Conservation (phyloP, 2,329 filamentous ascomycete species). For the Fusarium sp. region DNA sequence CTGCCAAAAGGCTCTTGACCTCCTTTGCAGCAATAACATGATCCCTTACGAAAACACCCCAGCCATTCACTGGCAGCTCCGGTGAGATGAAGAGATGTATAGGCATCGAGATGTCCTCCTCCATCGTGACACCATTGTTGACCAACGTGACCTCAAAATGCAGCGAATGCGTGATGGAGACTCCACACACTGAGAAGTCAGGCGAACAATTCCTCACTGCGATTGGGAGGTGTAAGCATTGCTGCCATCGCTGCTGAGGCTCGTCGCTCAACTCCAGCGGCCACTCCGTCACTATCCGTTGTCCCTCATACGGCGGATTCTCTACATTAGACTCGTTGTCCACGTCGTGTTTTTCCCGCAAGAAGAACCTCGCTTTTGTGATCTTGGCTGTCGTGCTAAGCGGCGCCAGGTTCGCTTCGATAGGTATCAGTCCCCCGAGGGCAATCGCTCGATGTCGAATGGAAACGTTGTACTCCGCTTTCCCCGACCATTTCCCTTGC, state of each 20-base stretch:
- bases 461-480: background rate
- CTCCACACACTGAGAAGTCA: background rate
- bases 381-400: background rate
- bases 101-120: constrained; percentile 1
- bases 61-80: background rate
- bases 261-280: background rate
- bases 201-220: background rate
- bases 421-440: background rate
- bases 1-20: background rate
- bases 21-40: background rate
- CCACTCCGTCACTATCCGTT: constrained; percentile 1
- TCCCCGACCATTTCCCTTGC: background rate
- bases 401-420: background rate
- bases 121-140: background rate
- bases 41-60: background rate
- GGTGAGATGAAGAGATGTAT: constrained; percentile 7
- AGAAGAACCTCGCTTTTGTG: background rate
- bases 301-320: background rate
- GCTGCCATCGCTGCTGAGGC: background rate
- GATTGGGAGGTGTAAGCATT: background rate
- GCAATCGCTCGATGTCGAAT: constrained; percentile 5
- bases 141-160: background rate
- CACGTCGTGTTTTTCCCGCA: background rate
- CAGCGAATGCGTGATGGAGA: background rate
- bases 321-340: background rate